Base-by-base conservation (phyloP, 306 rosid species). In the Mimosa bimucronata region DNA sequence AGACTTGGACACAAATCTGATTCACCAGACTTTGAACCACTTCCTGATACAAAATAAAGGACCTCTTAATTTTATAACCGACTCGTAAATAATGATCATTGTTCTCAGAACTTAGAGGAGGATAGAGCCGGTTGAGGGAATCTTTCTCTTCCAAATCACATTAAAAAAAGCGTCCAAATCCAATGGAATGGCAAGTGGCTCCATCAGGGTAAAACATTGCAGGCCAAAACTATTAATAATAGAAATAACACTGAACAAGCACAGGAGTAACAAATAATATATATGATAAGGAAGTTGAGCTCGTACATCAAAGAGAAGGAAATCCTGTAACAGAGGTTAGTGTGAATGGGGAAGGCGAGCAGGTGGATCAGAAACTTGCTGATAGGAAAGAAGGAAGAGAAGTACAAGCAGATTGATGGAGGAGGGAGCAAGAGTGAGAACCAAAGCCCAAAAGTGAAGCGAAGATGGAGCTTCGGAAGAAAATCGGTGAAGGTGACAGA, bases 381-480 rank as follows among this genome's bases (percentile, higher is more conserved):
- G 53, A 44, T 89, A 3, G 97, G 98, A 64, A 91, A 87, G 84
- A 91, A 85, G 80, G 93, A 85, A 25, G 87, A 82, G 16, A 87
- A 82, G n/a, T 10, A 42, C 74, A 70, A 85, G 82, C 87, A 83
- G 88, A 89, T 81, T 41, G 84, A 78, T 16, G 19, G 70, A 25
- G 30, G 65, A 18, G 29, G 29, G 55, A 16, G 7, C 2, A 12
- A 21, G 62, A 21, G 1, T 9, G 62, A 21, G 29, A 55, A 11
- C 28, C 28, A 55, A 9, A 88, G 76, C 68, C 87, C 90, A 7
- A 88, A 77, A 74, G 84, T 89, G 71, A 91, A 83, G 87, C 80
- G 92, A 18, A 90, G 80, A 81, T 93, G 96, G 97, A 96, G 99
- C 85, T 89, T 96, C 1, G 87, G 93, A 77, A 91, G 55, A 79